Evolutionary conservation across 2,329 filamentous ascomycete genomes (phyloP).

Genomic region (Zopfia rhizophila): DNA sequence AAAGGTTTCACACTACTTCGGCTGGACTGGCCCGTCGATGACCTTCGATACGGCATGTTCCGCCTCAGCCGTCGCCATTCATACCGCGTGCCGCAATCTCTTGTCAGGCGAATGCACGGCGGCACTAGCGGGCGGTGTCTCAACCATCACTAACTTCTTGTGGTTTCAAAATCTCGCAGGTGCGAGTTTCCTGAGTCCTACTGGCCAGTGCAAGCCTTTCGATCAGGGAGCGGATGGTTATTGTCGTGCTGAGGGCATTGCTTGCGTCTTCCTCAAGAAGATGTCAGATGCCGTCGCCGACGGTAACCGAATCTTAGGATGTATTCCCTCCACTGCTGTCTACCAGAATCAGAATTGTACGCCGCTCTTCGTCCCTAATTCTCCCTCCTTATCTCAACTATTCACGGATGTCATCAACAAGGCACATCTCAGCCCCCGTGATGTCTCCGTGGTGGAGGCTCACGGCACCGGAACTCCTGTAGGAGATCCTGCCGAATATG

Average conservation of each 20-base stretch:
- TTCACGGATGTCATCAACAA: constrained; percentile 22
- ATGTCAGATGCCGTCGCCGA: constrained; percentile 63
- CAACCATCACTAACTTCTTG: constrained; percentile 43
- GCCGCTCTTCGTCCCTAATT: constrained; percentile 26
- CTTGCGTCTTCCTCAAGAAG: constrained; percentile 61
- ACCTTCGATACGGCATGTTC: constrained; percentile 51
- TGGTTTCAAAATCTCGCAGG: constrained; percentile 46
- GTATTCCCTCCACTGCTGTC: constrained; percentile 45
- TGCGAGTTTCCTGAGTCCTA: constrained; percentile 56
- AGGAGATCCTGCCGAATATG: constrained; percentile 6
- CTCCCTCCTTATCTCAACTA: constrained; percentile 22
- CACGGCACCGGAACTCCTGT: constrained; percentile 30
- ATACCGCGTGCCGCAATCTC: constrained; percentile 40
- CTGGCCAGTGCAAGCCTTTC: constrained; percentile 58
- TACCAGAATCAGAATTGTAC: constrained; percentile 25
- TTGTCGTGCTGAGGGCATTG: constrained; percentile 63
- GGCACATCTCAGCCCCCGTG: constrained; percentile 14
- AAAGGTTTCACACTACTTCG: constrained; percentile 37
- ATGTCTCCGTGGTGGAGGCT: constrained; percentile 26
- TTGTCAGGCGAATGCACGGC: constrained; percentile 36
- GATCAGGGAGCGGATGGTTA: constrained; percentile 61
- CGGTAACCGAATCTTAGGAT: constrained; percentile 59
- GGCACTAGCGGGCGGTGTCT: constrained; percentile 51
- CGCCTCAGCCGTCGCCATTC: constrained; percentile 41
- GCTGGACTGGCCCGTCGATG: constrained; percentile 36